Base-by-base conservation (phyloP, 2,329 filamentous ascomycete species). In the Plenodomus tracheiphilus region DNA sequence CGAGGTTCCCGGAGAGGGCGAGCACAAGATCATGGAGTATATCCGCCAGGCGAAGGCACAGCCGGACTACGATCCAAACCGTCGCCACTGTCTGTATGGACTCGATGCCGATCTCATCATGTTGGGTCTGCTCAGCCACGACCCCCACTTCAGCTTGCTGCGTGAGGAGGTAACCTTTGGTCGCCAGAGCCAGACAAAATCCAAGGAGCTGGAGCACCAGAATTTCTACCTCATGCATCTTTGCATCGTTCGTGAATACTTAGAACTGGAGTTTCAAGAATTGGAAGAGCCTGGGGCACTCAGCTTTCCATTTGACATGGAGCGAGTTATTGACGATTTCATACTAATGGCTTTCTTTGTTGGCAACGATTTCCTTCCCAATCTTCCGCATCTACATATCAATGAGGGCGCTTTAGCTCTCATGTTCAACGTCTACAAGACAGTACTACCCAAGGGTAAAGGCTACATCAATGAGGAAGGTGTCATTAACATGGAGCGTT, bases 1-100 rank as follows among this genome's bases (percentile, higher is more conserved):
- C 69, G 95, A 99, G 74, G 93, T 97, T 20, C 94, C 94, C 6
- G 94, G 94, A 64, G 95, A 99, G 76, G 94, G 94, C 64, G 94
- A 99, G 75, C 94, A 99, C 79, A 99, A 99, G 78, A 96, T 99
- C 75, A 99, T 99, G 94, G 95, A 99, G 75, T 99, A 99, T 74
- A 99, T 99, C 73, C 89, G 94, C 62, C 90, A 95, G 74, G 90
- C 94, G 54, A 97, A 97, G 79, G 91, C 93, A 41, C 94, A 99
- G 74, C 89, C 89, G 2, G 85, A 87, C 56, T 99, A 99, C 74
- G 87, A 96, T 71, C 83, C 90, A 41, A 97, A 99, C 66, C 85
- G 96, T 54, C 89, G 94, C 49, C 94, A 99, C 75, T 99, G 95
- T 74, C 81, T 99, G 55, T 99, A 99, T 75, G 95, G 95, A 19